Evolutionary conservation across 176 grass and related monocot species (phyloP), one percentile per base, ranked within the genome.

Genomic region (Musa schizocarpa): DNA sequence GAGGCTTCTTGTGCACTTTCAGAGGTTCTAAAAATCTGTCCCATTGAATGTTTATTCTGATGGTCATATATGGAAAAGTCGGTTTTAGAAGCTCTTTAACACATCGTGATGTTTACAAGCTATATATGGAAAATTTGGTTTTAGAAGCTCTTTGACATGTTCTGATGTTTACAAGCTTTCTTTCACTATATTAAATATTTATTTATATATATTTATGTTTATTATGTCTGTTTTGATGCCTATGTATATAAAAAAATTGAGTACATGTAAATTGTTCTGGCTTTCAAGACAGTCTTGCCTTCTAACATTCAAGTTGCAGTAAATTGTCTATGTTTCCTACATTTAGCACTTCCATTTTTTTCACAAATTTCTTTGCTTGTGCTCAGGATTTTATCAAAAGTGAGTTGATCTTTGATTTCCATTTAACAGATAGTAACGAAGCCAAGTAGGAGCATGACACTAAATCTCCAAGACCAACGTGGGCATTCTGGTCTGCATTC

Each of bases 381-480:
- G 16, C 57, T 61, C 17, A n/a, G 57, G 17, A 16, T 68, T 29
- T 9, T 1, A 22, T 58, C 25, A 43, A 20, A 24, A 53, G 76
- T 24, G 50, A 54, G 71, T 74, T 85, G 63, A 49, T 76, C 76
- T 84, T 29, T 78, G 77, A 54, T 29, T 20, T 82, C 50, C 63
- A 81, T 58, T 77, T 27, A 53, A 26, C 84, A 99, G 95, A 91
- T 99, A 58, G 86, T 99, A 26, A 99, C 95, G 48, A 99, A 94
- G 72, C 82, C 77, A 52, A 74, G 85, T 34, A 78, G 85, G 21
- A 94, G 76, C 69, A 21, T 91, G 73, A 89, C 82, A 61, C 72
- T 99, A 68, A 91, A 89, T 61, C 88, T 99, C 29, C 78, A 54
- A 26, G 49, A 65, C 14, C 61, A 21, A 76, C 82, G 57, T 77